Base-by-base conservation (phyloP, 176 grass and related monocot species). In the Zoysia japonica region DNA sequence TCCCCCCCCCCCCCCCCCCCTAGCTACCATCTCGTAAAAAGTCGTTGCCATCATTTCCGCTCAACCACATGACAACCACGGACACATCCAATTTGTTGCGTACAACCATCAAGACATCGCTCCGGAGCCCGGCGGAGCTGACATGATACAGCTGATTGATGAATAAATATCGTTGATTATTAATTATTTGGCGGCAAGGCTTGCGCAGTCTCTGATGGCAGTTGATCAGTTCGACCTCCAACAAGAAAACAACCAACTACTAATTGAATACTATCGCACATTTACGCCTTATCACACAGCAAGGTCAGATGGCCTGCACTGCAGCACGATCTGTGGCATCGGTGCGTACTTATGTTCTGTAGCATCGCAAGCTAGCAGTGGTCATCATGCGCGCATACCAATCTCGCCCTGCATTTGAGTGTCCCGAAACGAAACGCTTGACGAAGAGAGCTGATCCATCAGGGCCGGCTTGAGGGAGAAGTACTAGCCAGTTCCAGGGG, bases 311-410 rank as follows among this genome's bases (percentile, higher is more conserved):
- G 42, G 9, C 12, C 12, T 42, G 17, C 41, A 3, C 28, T n/a
- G 36, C 39, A 20, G 35, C 53, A 20, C 45, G 39, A 9, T 15
- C 46, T 11, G 12, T 15, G 28, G 28, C 28, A 28, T 28, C 28
- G 28, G 28, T 28, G 28, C 28, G 11, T 15, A 39, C 59, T 36
- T 36, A 3, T 61, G 59, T 36, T 74, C 54, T 61, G 10, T 75
- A 77, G 44, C 75, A 38, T 40, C 2, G 46, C 11, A 49, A 40
- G 46, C 11, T 38, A 40, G 45, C 28, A 49, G 73, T 15, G 55
- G 73, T 46, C 56, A 48, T 38, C 56, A 62, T 61, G 43, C 14
- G 49, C 11, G 40, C 14, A 60, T 60, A 75, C 53, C 72, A 75
- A 75, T 45, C 15, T 67, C 0, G 52, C 17, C 4, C 72, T 45